Base-by-base conservation (phyloP, 768 basidiomycete genomes). In the Chalciporus sphaerocephalus region DNA sequence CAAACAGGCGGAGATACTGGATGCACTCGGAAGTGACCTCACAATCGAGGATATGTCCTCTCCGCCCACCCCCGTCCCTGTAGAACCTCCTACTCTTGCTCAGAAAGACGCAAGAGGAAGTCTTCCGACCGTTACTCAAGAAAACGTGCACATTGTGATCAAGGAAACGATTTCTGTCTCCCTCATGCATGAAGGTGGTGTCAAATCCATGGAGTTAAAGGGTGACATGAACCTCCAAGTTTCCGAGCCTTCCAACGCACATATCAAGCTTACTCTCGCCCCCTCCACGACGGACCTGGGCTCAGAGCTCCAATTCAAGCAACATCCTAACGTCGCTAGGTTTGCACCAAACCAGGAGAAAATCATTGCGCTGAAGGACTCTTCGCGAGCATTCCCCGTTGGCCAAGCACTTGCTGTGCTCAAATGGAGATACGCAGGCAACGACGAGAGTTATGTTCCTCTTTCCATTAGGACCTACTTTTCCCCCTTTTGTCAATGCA, bases 211-310 rank as follows among this genome's bases (percentile, higher is more conserved):
- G 71, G 92, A 97, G 52, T 76, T 98, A 56, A 90, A 90, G 59
- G 96, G 93, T 28, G 92, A 96, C 61, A 88, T 97, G 81, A 92
- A 93, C 64, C 77, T 98, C 25, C 80, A 83, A 40, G 86, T 98
- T 50, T 70, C 87, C 12, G 92, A 94, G 48, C 67, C 88, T 0
- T 72, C 79, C n/a, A 67, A 79, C 17, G 76, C 87, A 4, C 83
- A 86, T 50, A 67, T 96, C 60, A 79, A 79, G 39, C 72, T 97
- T 44, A 69, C 73, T 13, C 78, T 97, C 18, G 68, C 75, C 1
- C 68, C 80, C 0, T 68, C 80, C 15, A 66, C 78, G 12, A 70
- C 73, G 10, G 78, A 81, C 50, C 78, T 84, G 46, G 82, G 76
- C 44, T 78, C 76, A 40, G 83, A 78, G 30, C 68, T 97, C 34